These are phyloP conservation scores for Aureobasidium sp. DNA, from an alignment of 2,329 filamentous ascomycete genomes.

Conservation along the genomic window DNA sequence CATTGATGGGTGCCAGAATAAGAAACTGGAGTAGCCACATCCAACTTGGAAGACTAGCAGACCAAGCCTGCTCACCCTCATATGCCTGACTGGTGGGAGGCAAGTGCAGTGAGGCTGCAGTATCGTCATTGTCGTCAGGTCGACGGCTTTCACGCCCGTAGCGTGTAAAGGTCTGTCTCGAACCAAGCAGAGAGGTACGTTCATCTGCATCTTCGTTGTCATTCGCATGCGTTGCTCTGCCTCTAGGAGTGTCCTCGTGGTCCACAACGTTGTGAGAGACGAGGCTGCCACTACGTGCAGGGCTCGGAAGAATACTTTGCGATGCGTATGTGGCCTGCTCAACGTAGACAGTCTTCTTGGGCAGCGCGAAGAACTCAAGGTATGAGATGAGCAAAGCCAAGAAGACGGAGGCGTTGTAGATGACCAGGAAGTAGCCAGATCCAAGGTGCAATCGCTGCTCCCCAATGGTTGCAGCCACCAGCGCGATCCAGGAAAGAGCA, in stretches of 20 bases:
- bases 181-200: slow-evolving; percentile 45
- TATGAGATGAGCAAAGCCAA: slow-evolving; percentile 66
- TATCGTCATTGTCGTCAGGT: slow-evolving; percentile 17
- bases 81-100: slow-evolving; percentile 37
- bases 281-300: background rate
- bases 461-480: slow-evolving; percentile 66
- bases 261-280: background rate
- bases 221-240: slow-evolving; percentile 25
- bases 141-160: slow-evolving; percentile 13
- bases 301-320: background rate
- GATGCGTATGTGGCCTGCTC: slow-evolving; percentile 38
- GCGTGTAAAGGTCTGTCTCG: slow-evolving; percentile 15
- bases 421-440: slow-evolving; percentile 71
- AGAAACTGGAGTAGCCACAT: slow-evolving; percentile 84
- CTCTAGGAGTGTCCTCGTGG: slow-evolving; percentile 10
- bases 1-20: slow-evolving; percentile 64
- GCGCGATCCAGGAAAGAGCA: slow-evolving; percentile 58
- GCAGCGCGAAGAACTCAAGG: slow-evolving; percentile 68
- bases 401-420: slow-evolving; percentile 69
- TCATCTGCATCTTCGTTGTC: slow-evolving; percentile 41
- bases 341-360: slow-evolving; percentile 60
- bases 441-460: slow-evolving; percentile 65
- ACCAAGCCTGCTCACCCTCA: slow-evolving; percentile 78
- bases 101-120: slow-evolving; percentile 18
- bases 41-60: slow-evolving; percentile 66